Conservation (phyloP, 1,139 yeast species). For the Zygoascus hellenicus region DNA sequence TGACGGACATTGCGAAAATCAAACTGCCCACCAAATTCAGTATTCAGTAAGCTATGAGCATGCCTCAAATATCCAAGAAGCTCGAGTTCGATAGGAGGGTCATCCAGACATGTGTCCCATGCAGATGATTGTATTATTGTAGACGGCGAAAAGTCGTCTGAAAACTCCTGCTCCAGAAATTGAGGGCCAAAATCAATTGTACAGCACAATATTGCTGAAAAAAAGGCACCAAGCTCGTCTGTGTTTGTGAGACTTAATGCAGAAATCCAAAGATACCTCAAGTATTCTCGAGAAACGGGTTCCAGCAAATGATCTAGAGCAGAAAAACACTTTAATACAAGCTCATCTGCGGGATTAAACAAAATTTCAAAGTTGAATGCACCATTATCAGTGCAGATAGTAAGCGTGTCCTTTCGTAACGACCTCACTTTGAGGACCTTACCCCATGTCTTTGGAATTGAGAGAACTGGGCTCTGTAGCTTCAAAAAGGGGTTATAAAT, state of each 20-base stretch:
- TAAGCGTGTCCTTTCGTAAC: constrained; percentile 17
- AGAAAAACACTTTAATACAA: constrained; percentile 36
- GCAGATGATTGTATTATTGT: constrained; percentile 2
- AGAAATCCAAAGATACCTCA: constrained; percentile 62
- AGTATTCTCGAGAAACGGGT: constrained; percentile 48
- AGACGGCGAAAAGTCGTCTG: background rate
- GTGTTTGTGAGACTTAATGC: constrained; percentile 43
- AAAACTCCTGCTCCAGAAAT: background rate
- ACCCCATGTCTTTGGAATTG: constrained; percentile 16
- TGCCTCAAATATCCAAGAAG: constrained; percentile 4
- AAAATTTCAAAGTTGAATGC: constrained; percentile 37
- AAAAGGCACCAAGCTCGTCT: constrained; percentile 62
- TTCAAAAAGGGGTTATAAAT: constrained; percentile 64
- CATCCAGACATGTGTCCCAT: constrained; percentile 8
- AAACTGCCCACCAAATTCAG: constrained; percentile 16
- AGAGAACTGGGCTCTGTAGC: constrained; percentile 42
- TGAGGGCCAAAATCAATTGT: constrained; percentile 16
- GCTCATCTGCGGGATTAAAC: constrained; percentile 44
- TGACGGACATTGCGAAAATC: constrained; percentile 40
- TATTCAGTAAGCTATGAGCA: constrained; percentile 11
- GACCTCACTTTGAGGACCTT: constrained; percentile 14
- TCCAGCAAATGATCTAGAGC: constrained; percentile 46
- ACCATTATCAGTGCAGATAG: constrained; percentile 23
- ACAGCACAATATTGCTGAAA: constrained; percentile 41
- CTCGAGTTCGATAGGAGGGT: background rate